These are phyloP conservation scores for Talaromyces wortmannii DNA, from an alignment of 495 filamentous ascomycete species.

Conservation along the genomic window DNA sequence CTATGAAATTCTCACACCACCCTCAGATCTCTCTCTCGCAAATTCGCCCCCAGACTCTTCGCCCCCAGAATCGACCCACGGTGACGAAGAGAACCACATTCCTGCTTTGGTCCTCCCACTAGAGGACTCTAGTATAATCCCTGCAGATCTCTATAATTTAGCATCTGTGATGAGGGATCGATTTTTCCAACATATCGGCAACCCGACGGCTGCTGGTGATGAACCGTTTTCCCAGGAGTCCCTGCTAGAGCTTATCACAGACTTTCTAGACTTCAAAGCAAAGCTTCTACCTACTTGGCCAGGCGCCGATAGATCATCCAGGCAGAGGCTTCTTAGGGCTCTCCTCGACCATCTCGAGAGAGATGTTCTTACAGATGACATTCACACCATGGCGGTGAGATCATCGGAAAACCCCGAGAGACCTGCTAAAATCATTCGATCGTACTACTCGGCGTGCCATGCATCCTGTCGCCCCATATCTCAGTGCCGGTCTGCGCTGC, in stretches of 20 bases:
- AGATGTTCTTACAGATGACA: too few relatives aligned
- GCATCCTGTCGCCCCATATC: constrained; percentile 75
- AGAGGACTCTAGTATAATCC: not conserved
- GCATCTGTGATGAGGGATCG: constrained; percentile 1
- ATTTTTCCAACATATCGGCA: constrained; percentile 1
- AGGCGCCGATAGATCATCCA: not conserved
- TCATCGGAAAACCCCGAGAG: too few relatives aligned
- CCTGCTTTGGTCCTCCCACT: not conserved
- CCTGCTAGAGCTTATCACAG: not conserved
- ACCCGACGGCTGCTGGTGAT: not conserved
- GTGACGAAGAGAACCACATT: not conserved
- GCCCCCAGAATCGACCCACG: too few relatives aligned
- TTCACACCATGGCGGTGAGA: too few relatives aligned
- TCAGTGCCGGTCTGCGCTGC: constrained; percentile 83
- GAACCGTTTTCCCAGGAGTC: not conserved
- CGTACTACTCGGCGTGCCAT: constrained; percentile 83
- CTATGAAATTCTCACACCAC: not conserved
- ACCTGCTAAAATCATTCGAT: constrained; percentile 21
- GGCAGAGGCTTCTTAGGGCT: too few relatives aligned
- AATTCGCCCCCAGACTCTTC: not conserved
- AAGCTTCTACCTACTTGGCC: constrained; percentile 1
- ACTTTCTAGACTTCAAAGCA: not conserved
- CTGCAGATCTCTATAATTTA: not conserved
- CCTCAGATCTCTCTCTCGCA: not conserved
- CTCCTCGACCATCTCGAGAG: too few relatives aligned